Base-by-base conservation (phyloP, 495 filamentous ascomycete genomes). In the Talaromyces nanjingensis region DNA sequence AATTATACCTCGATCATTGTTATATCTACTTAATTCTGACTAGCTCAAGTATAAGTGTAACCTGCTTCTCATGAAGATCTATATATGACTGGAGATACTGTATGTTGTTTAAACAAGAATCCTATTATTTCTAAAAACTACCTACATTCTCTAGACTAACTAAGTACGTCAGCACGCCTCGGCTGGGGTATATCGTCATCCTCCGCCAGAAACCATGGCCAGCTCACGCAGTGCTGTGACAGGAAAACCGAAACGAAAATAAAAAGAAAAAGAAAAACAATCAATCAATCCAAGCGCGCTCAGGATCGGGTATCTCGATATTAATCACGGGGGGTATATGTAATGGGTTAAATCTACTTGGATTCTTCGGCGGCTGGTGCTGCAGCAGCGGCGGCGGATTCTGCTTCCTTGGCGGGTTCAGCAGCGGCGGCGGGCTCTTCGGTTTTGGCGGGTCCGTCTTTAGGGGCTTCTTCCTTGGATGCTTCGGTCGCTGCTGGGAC, bases 261-360 rank as follows among this genome's bases (percentile, higher is more conserved):
- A 24, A 24, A 24, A n/a, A n/a, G n/a, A 22, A 18, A 34, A 18
- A 57, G n/a, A n/a, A 18, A 29, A 60, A 31, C 14, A 42, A 45
- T 53, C 7, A 54, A 37, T 33, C 7, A 54, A 37, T 33, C 27
- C 60, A 62, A 33, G 42, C 60, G 53, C 25, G 60, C 29, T 52
- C 16, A 25, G 42, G 29, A 52, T 34, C 60, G 60, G 60, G 60
- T 62, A 62, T 62, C 60, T 62, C 60, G 45, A 62, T 62, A 53
- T 45, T 33, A 49, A 49, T 29, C n/a, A 52, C 27, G 16, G 56
- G 29, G 29, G 56, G 56, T 59, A 42, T 52, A 37, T 47, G 47
- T 33, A 52, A 63, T 47, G 54, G 29, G 33, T 37, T 16, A 34
- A 37, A 64, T 68, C 27, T 69, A 76, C 69, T 75, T 71, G 65